phyloP scores from a whole-genome alignment of 139 green algal species.

The Astrephomene gubernaculifera region DNA sequence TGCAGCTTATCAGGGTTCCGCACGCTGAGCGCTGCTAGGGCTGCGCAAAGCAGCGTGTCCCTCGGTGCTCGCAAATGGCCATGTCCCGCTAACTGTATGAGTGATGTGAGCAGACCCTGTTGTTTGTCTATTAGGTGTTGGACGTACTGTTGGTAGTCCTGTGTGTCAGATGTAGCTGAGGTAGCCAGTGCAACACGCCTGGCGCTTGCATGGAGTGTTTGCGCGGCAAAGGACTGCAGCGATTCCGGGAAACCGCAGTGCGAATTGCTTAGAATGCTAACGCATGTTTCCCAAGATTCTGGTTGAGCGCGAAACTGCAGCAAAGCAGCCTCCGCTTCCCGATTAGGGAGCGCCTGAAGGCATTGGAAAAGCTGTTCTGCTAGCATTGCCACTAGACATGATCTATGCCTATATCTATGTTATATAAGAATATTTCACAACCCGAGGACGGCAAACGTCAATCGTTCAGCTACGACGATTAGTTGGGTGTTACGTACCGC shows the following conservation, averaged over 20 bases:
- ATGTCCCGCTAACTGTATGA: background rate
- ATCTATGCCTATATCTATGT: no score
- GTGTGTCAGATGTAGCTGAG: background rate
- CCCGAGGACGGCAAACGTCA: no score
- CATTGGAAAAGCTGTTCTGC: background rate
- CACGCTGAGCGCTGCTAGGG: slow-evolving; percentile 15
- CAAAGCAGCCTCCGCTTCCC: slow-evolving; percentile 5
- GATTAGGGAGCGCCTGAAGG: background rate
- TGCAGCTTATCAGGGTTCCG: background rate
- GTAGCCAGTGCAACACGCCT: background rate
- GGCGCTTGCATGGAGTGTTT: slow-evolving; percentile 6
- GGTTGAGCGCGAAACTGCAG: background rate
- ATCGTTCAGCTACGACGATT: no score
- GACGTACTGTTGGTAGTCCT: no score
- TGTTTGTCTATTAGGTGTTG: background rate
- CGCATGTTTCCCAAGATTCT: background rate
- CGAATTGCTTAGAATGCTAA: background rate
- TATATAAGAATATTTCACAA: no score
- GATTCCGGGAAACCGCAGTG: background rate
- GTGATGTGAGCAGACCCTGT: background rate
- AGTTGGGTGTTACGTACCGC: no score
- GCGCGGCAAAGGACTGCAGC: background rate
- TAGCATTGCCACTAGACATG: no score
- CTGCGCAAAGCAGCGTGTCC: background rate
- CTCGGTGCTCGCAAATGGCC: background rate